Percentiles rank a stretch among this genome's conserved stretches.
Evolutionary conservation across 805 yeast genomes (phyloP).

Genomic region (Spathaspora boniae): DNA sequence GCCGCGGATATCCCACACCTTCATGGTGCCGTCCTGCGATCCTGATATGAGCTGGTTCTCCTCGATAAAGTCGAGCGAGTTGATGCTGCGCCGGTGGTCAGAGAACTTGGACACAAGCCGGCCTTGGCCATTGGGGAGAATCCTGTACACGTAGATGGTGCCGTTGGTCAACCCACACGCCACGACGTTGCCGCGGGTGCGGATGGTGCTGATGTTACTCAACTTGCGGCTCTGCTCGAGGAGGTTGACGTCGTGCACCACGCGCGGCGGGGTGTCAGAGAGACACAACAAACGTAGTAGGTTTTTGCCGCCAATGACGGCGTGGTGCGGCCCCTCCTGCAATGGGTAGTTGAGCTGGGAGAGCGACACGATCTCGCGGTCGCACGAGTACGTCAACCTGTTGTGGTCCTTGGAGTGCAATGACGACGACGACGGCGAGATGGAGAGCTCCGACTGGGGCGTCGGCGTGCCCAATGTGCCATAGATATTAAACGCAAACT

Average conservation of each 20-base stretch:
- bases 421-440: constrained; percentile 16
- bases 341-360: constrained; percentile 18
- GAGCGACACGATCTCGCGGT: constrained; percentile 22
- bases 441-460: constrained; percentile 6
- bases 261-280: constrained; percentile 26
- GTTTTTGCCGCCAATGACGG: constrained; percentile 41
- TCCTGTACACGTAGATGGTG: constrained; percentile 26
- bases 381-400: constrained; percentile 22
- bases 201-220: constrained; percentile 38
- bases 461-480: constrained; percentile 29
- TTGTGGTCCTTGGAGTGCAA: constrained; percentile 8
- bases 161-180: constrained; percentile 43
- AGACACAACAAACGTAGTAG: constrained; percentile 33
- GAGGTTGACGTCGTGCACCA: constrained; percentile 33
- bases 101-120: constrained; percentile 24
- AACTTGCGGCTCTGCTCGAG: constrained; percentile 27
- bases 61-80: constrained; percentile 36
- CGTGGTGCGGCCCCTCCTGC: constrained; percentile 21
- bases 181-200: constrained; percentile 27
- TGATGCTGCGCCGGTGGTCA: constrained; percentile 41
- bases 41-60: constrained; percentile 43
- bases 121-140: constrained; percentile 31
- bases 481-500: constrained; percentile 59
- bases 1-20: constrained; percentile 68
- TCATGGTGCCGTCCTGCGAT: constrained; percentile 76